Evolutionary conservation across 2,329 filamentous ascomycete species (phyloP), one percentile per base, ranked within the genome.

Genomic region (Xylaria sp.): DNA sequence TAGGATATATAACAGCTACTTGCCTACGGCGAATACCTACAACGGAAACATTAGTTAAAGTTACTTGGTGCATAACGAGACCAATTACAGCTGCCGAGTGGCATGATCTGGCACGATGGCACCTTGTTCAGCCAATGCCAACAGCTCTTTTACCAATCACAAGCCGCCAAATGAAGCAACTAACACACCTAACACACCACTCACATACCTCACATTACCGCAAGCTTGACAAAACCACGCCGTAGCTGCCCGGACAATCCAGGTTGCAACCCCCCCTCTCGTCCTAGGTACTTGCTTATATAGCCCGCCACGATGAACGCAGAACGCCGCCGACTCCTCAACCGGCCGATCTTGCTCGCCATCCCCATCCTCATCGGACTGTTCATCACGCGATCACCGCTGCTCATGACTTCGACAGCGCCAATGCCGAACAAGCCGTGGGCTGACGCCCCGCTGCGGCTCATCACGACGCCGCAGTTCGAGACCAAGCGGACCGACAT

Each of bases 401-500:
- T 80, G 72, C 77, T 80, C 75, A 83, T 83, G 81, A 73, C 79
- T 33, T 76, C 79, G 12, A 62, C 73, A 0, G 60, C 80, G 6
- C 78, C 78, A 0, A 72, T 77, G 8, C 66, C 70, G 18, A 62
- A 62, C 15, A 78, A 77, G 59, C 77, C 80, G 3, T 89, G 87
- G 87, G 87, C 86, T 2, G 86, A 89, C 74, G 78, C 80, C 43
- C 87, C 87, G 41, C 83, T 89, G 77, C 81, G 82, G 75, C 80
- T 89, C 66, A 82, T 89, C 54, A 78, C 80, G 2, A 89, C 87
- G 64, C 87, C 87, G 20, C 83, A 86, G 68, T 86, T 82, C 71
- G 80, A 82, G 74, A 86, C 85, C 2, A 83, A 84, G 68, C 86
- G 87, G 84, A 85, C 84, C 46, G 87, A 90, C 74, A 81, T 88